phyloP scores from a whole-genome alignment of 768 basidiomycete species.

The Amanita subjunquillea region DNA sequence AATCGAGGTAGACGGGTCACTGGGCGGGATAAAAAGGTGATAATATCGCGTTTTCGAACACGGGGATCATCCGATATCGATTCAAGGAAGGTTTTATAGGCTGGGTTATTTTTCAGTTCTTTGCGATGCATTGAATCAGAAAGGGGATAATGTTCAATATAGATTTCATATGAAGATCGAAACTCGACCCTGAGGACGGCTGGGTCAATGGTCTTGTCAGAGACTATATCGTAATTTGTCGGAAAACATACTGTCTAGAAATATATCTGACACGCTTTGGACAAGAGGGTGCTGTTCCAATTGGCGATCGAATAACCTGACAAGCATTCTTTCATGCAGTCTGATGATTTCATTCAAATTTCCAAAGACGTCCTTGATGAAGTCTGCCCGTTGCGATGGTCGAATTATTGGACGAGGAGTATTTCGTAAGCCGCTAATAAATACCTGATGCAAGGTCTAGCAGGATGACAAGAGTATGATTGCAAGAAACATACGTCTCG shows the following conservation, averaged over 20 bases:
- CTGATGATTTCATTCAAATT: constrained; percentile 63
- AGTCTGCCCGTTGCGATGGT: constrained; percentile 42
- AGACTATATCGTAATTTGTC: background rate
- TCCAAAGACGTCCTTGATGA: constrained; percentile 75
- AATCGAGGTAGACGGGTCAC: constrained; percentile 83
- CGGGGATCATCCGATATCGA: constrained; percentile 53
- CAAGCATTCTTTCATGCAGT: constrained; percentile 62
- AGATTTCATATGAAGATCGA: constrained; percentile 61
- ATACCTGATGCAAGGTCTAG: constrained; percentile 38
- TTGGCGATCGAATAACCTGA: constrained; percentile 69
- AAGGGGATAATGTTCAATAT: constrained; percentile 84
- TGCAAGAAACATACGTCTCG: constrained; percentile 37
- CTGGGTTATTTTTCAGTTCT: constrained; percentile 58
- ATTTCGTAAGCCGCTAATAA: constrained; percentile 52
- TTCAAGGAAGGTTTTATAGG: constrained; percentile 60
- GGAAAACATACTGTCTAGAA: constrained; percentile 57
- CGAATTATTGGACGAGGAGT: constrained; percentile 60
- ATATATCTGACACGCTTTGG: constrained; percentile 73
- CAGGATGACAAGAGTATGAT: constrained; percentile 1
- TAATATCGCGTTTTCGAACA: constrained; percentile 64
- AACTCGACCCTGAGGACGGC: constrained; percentile 39
- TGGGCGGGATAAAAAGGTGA: constrained; percentile 77
- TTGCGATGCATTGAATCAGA: constrained; percentile 75
- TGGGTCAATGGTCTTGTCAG: constrained; percentile 20
- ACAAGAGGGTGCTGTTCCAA: constrained; percentile 79